phyloP scores from a whole-genome alignment of 2,329 filamentous ascomycete species.

The Diplodia mutila region DNA sequence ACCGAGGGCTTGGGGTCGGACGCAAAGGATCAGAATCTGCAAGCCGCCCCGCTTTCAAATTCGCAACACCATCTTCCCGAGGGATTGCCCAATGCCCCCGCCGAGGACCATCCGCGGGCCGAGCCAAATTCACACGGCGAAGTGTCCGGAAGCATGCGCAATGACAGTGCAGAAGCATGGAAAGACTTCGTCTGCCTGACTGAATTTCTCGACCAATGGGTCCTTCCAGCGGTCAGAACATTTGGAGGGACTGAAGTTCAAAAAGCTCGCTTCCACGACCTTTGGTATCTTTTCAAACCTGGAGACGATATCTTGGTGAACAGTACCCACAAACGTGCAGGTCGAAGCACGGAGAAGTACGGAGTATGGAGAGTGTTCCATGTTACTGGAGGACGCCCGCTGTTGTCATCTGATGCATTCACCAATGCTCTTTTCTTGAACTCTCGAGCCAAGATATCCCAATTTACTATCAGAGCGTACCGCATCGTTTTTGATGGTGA shows the following conservation, averaged over 20 bases:
- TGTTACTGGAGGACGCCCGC: background rate
- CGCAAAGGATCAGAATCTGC: background rate
- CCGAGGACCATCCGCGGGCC: too few relatives aligned
- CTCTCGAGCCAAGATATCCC: background rate
- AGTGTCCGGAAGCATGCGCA: too few relatives aligned
- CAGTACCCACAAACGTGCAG: background rate
- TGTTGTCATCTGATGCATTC: background rate
- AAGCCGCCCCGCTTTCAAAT: too few relatives aligned
- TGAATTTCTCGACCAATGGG: too few relatives aligned
- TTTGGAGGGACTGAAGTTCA: too few relatives aligned
- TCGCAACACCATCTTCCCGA: too few relatives aligned
- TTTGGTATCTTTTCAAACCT: constrained; percentile 27
- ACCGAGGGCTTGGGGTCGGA: too few relatives aligned
- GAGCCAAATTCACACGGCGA: too few relatives aligned
- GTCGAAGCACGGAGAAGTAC: background rate
- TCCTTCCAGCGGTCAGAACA: background rate
- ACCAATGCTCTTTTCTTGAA: too few relatives aligned
- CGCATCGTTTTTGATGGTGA: constrained; percentile 7
- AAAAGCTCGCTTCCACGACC: constrained; percentile 21
- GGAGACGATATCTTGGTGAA: constrained; percentile 24
- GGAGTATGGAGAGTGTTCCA: background rate
- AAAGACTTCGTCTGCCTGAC: too few relatives aligned
- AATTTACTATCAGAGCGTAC: background rate
- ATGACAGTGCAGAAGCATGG: too few relatives aligned
- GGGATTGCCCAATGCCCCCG: too few relatives aligned